Conservation (phyloP, 2,329 filamentous ascomycete species). For the Fusarium mangiferae region DNA sequence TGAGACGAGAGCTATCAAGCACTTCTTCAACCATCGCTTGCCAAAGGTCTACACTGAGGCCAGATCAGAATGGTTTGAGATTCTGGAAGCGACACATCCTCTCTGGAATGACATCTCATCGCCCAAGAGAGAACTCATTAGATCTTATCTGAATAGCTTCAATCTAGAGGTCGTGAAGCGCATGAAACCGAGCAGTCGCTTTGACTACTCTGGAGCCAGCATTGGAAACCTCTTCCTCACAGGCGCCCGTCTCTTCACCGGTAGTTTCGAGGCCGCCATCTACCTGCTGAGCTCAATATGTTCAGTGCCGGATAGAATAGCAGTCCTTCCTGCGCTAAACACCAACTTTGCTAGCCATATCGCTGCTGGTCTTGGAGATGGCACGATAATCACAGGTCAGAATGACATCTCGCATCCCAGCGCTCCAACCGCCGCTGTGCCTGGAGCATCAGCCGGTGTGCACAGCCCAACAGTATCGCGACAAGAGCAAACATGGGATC, state of each 20-base stretch:
- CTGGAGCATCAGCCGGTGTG: conserved; percentile 42
- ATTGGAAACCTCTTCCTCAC: conserved; percentile 85
- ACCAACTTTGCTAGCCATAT: conserved; percentile 97
- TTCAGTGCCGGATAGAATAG: conserved; percentile 78
- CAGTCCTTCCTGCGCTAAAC: conserved; percentile 90
- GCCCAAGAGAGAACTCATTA: conserved; percentile 79
- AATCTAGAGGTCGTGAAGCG: conserved; percentile 84
- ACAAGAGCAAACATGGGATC: conserved; percentile 58
- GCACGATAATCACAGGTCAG: conserved; percentile 84
- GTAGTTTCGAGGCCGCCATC: conserved; percentile 91
- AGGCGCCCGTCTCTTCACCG: conserved; percentile 88
- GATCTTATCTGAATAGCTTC: conserved; percentile 79
- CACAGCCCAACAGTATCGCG: conserved; percentile 50
- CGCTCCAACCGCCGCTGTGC: conserved; percentile 63
- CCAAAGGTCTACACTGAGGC: conserved; percentile 68
- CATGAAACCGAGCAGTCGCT: conserved; percentile 75
- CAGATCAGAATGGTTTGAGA: conserved; percentile 84
- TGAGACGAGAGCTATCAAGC: conserved; percentile 80
- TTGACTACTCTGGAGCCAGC: conserved; percentile 80
- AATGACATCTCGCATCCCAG: conserved; percentile 92
- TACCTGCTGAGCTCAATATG: conserved; percentile 90
- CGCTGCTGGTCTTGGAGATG: conserved; percentile 81
- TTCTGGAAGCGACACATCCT: conserved; percentile 82
- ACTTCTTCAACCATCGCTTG: conserved; percentile 88
- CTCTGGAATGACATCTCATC: conserved; percentile 79